phyloP scores from a whole-genome alignment of 768 basidiomycete genomes.

The Suillus paluster region DNA sequence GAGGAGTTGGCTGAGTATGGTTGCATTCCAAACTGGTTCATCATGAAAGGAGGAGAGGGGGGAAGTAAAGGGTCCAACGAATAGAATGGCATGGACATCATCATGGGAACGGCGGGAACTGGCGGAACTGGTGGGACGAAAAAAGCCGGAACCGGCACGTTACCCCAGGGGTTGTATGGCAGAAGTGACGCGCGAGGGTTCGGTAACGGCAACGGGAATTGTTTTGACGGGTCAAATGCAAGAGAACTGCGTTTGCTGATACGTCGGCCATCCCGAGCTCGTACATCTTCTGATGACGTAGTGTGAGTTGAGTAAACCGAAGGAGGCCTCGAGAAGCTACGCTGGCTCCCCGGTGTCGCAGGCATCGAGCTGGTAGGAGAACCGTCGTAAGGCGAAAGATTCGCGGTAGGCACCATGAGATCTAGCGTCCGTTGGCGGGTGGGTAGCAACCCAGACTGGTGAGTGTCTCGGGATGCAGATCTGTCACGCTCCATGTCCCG shows the following conservation, averaged over 20 bases:
- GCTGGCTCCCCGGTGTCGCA: slow-evolving; percentile 39
- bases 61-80: slow-evolving; percentile 70
- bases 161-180: slow-evolving; percentile 32
- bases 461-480: slow-evolving; percentile 38
- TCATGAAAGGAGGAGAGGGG: slow-evolving; percentile 77
- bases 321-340: slow-evolving; percentile 52
- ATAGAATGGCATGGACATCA: slow-evolving; percentile 46
- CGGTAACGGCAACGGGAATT: slow-evolving; percentile 22
- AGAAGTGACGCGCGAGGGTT: slow-evolving; percentile 27
- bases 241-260: slow-evolving; percentile 47
- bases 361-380: slow-evolving; percentile 57
- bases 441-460: slow-evolving; percentile 30
- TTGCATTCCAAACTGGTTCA: slow-evolving; percentile 55
- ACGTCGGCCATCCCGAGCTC: slow-evolving; percentile 42
- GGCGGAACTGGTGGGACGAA: slow-evolving; percentile 41
- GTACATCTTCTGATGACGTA: slow-evolving; percentile 62
- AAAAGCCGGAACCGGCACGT: slow-evolving; percentile 16
- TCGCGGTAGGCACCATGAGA: slow-evolving; percentile 40
- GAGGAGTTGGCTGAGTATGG: slow-evolving; percentile 38
- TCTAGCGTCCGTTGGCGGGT: slow-evolving; percentile 54
- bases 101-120: slow-evolving; percentile 37
- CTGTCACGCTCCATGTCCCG: slow-evolving; percentile 37
- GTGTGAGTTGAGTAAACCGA: slow-evolving; percentile 59
- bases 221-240: slow-evolving; percentile 39
- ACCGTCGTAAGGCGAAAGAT: slow-evolving; percentile 40